phyloP scores from a whole-genome alignment of 768 basidiomycete species.

The Rubroboletus pulcherrimus region DNA sequence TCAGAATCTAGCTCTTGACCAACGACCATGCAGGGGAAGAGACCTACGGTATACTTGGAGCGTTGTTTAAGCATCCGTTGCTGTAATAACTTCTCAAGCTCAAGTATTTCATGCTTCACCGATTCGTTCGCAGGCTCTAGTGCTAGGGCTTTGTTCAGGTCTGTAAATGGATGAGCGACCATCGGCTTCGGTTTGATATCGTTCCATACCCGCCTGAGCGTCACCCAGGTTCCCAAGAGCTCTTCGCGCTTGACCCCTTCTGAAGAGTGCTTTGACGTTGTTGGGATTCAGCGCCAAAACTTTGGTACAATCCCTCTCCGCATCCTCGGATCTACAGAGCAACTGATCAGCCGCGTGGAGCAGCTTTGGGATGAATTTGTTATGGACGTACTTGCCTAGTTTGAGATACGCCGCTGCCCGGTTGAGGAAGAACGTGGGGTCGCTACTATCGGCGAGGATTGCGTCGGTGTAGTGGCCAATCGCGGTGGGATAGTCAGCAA shows the following conservation, averaged over 20 bases:
- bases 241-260: conserved; percentile 70
- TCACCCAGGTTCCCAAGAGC: conserved; percentile 51
- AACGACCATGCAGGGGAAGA: not conserved
- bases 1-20: conserved; percentile 5
- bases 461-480: conserved; percentile 87
- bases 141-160: conserved; percentile 53
- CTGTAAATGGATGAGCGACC: conserved; percentile 35
- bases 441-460: conserved; percentile 61
- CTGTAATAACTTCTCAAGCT: conserved; percentile 40
- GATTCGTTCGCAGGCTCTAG: conserved; percentile 64
- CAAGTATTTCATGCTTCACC: conserved; percentile 59
- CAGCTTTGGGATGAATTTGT: not conserved
- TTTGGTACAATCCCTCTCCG: conserved; percentile 73
- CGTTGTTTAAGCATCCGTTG: conserved; percentile 28
- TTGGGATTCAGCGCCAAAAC: conserved; percentile 51
- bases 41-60: conserved; percentile 32
- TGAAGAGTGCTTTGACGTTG: conserved; percentile 79
- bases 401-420: conserved; percentile 91
- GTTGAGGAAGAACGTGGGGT: conserved; percentile 81
- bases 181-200: not conserved
- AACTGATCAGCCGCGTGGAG: conserved; percentile 1
- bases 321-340: conserved; percentile 63
- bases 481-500: conserved; percentile 70
- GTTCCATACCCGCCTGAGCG: conserved; percentile 53
- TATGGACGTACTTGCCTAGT: conserved; percentile 81